A percentile compares a stretch with the other conserved stretches of the same genome.
phyloP scores from a whole-genome alignment of 257 asterid genomes.

The Capsicum pubescens region DNA sequence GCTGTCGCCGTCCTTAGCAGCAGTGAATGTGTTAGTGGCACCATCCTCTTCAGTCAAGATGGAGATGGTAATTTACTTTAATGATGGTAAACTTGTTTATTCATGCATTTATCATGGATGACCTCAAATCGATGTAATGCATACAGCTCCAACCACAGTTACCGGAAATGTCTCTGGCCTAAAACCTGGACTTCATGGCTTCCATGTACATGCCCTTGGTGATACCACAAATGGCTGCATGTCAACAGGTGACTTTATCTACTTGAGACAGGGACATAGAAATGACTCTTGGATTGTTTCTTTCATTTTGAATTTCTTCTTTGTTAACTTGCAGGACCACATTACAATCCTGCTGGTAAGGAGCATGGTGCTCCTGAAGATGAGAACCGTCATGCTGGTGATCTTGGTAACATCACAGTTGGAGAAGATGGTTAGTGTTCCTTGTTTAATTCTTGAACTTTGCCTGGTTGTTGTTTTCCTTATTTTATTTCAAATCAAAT shows the following conservation, averaged over 20 bases:
- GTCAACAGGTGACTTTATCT: conserved; percentile 80
- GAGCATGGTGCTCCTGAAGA: conserved; percentile 95
- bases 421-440: conserved; percentile 73
- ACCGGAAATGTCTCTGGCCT: conserved; percentile 85
- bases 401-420: conserved; percentile 89
- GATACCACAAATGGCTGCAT: conserved; percentile 99
- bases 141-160: conserved; percentile 75
- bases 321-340: conserved; percentile 70
- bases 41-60: conserved; percentile 74
- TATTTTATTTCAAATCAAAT: background rate
- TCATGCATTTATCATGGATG: conserved; percentile 4
- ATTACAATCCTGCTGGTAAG: conserved; percentile 82
- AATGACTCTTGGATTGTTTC: background rate
- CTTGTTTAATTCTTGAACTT: conserved; percentile 8
- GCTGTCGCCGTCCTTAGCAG: conserved; percentile 88
- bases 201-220: conserved; percentile 98
- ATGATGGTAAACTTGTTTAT: background rate
- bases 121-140: background rate
- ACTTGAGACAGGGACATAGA: background rate
- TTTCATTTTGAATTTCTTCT: background rate
- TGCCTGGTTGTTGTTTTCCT: background rate
- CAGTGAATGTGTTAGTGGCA: conserved; percentile 91
- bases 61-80: conserved; percentile 66
- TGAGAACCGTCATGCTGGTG: conserved; percentile 98
- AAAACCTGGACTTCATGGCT: conserved; percentile 92